Evolutionary conservation across 257 asterid genomes (phyloP).

Genomic region (Datura wrightii): DNA sequence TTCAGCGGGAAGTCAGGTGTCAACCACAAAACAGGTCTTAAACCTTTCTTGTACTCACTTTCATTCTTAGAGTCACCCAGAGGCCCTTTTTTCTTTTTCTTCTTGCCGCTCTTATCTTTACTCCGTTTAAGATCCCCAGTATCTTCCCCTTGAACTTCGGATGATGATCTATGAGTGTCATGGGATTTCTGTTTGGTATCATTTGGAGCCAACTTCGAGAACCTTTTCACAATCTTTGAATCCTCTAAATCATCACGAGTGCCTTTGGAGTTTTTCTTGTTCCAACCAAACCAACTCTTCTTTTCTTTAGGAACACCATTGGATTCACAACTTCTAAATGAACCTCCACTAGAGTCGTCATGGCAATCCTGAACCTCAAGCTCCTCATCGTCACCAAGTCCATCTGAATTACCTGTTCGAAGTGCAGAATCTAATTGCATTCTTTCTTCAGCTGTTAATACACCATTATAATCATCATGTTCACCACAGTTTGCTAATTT

Average conservation of each 20-base stretch:
- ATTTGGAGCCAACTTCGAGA: constrained; percentile 75
- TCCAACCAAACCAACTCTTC: constrained; percentile 96
- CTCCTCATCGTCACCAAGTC: constrained; percentile 75
- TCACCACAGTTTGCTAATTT: constrained; percentile 61
- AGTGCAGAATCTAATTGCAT: constrained; percentile 93
- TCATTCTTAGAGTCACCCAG: constrained; percentile 46
- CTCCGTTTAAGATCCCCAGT: constrained; percentile 62
- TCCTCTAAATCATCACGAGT: constrained; percentile 76
- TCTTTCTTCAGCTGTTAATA: constrained; percentile 92
- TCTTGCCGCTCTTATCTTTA: constrained; percentile 81
- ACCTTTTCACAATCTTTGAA: constrained; percentile 74
- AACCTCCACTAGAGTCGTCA: constrained; percentile 65
- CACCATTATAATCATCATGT: constrained; percentile 69
- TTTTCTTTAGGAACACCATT: constrained; percentile 77
- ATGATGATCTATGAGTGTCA: constrained; percentile 68
- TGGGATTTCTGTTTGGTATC: constrained; percentile 65
- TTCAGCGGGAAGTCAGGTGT: constrained; percentile 94
- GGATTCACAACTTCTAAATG: constrained; percentile 73
- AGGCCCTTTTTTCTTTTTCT: constrained; percentile 83
- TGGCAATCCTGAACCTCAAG: constrained; percentile 71
- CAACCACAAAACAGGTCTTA: constrained; percentile 97
- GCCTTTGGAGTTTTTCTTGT: constrained; percentile 75
- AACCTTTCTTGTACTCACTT: constrained; percentile 87
- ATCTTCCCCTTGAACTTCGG: constrained; percentile 73
- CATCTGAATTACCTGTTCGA: constrained; percentile 67